Conservation (phyloP, 768 basidiomycete species). For the Rubroboletus satanas region DNA sequence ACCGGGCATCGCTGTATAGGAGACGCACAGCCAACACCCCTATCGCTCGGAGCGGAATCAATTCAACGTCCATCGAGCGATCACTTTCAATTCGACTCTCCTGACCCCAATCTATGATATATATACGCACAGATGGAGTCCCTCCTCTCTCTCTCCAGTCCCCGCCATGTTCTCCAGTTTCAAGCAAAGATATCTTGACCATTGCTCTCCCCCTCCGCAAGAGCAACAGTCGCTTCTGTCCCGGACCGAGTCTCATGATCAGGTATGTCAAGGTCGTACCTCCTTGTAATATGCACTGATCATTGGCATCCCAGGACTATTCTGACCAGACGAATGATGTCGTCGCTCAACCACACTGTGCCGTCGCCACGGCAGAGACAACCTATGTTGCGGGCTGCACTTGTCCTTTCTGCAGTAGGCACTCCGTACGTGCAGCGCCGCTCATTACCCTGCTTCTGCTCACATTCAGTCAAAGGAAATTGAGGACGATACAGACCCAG, state of each 20-base stretch:
- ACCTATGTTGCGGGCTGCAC: neutral
- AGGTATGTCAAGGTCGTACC: neutral
- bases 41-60: neutral
- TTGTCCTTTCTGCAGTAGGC: neutral
- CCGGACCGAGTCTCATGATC: neutral
- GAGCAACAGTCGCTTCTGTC: neutral
- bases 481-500: neutral
- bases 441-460: neutral
- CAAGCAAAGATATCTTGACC: neutral
- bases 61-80: neutral
- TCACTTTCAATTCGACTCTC: neutral
- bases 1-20: neutral
- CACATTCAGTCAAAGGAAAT: conserved; percentile 9
- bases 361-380: neutral
- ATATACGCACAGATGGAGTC: neutral
- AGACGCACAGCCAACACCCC: neutral
- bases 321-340: neutral
- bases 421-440: neutral
- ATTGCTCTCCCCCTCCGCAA: neutral
- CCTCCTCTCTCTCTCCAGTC: neutral
- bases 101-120: conserved; percentile 1
- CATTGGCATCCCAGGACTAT: neutral
- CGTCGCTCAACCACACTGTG: neutral
- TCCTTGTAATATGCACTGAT: neutral
- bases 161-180: conserved; percentile 12